Base-by-base conservation (phyloP, 768 basidiomycete genomes). In the Lactifluus pinguis region DNA sequence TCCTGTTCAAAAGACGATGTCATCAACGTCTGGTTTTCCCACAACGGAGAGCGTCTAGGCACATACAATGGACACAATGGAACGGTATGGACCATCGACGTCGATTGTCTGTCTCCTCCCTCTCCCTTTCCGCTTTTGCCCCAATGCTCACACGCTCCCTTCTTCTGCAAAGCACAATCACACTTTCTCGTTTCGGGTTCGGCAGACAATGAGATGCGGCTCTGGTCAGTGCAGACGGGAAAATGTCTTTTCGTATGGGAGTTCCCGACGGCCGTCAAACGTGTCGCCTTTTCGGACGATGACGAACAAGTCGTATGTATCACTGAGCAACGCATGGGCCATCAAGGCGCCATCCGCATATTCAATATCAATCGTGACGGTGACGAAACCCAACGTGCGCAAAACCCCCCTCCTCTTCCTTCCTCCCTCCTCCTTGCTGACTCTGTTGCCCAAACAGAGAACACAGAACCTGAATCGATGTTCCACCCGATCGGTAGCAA, bases 61-160 rank as follows among this genome's bases (percentile, higher is more conserved):
- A 99, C 97, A 60, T 98, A 97, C 70, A 85, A 91, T 49, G 97
- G 94, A 44, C 86, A 97, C 74, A 99, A 98, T 69, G 97, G 97
- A 58, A 80, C 90, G 0, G 89, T 99, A 30, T 98, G 97, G 97
- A 95, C 94, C 54, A 83, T 95, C 66, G 94, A 95, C 73, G 84
- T 92, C 55, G 97, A 99, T 79, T 85, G 94, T 97, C 74, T 74
- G 91, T 61, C 47, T 39, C 32, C 60, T 53, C 36, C 44, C 48
- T 42, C 41, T 25, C 19, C 49, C 29, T 32, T 38, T 25, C 56
- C 39, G 59, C 51, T 32, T 19, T 13, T 34, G 41, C 41, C 41
- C 1, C 41, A 38, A 0, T n/a, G 7, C 49, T 32, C 30, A 17
- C 30, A 11, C 19, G n/a, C 30, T 49, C 55, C 45, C 38, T 25